These are phyloP conservation scores for Prunus dulcis DNA, from an alignment of 306 rosid species.

Conservation along the genomic window DNA sequence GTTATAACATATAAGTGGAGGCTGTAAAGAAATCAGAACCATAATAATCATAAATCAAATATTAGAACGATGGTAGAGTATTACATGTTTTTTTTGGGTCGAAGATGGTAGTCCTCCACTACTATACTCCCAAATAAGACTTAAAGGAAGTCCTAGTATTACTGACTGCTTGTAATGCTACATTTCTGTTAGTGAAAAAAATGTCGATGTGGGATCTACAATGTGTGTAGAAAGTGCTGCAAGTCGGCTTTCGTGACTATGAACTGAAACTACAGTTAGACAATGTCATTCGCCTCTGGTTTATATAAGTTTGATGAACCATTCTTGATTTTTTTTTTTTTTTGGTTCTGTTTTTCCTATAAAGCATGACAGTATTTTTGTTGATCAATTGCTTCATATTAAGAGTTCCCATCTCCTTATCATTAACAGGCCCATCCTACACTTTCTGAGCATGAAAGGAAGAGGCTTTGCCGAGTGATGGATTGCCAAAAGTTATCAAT, in stretches of 20 bases:
- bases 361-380: background rate
- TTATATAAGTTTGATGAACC: background rate
- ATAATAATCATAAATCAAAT: too few relatives aligned
- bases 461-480: conserved; percentile 93
- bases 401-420: conserved; percentile 6
- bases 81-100: too few relatives aligned
- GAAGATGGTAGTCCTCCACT: too few relatives aligned
- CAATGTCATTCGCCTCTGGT: background rate
- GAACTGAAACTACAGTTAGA: background rate
- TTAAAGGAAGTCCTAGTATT: background rate
- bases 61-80: background rate
- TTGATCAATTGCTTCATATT: background rate
- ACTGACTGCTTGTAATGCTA: background rate
- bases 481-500: conserved; percentile 97
- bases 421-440: conserved; percentile 84
- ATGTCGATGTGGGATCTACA: background rate
- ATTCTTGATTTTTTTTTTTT: background rate
- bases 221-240: background rate
- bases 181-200: background rate
- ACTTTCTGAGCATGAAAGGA: conserved; percentile 93
- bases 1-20: too few relatives aligned
- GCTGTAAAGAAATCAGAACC: background rate
- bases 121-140: too few relatives aligned
- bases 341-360: background rate
- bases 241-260: background rate